A percentile compares a stretch with the other conserved stretches of the same genome.
Conservation (phyloP, 2,329 filamentous ascomycete genomes). For the Teratosphaeria zuluensis region DNA sequence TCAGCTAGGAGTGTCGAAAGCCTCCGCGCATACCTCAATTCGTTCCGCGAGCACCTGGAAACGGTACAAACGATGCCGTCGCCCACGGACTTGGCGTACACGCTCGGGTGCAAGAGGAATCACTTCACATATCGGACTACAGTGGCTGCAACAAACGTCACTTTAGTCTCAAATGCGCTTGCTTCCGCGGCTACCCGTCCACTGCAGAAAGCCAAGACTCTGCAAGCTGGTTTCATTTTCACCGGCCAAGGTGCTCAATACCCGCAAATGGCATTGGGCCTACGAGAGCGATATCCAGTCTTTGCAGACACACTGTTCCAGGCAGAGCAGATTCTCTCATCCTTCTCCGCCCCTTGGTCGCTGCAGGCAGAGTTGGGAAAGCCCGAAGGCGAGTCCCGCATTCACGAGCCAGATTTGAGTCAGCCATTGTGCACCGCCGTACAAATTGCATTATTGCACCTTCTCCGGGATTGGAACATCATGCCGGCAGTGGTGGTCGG, state of each 20-base stretch:
- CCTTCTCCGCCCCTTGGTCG: neutral
- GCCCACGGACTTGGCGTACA: neutral
- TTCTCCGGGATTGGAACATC: constrained; percentile 22
- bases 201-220: neutral
- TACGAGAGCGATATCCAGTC: neutral
- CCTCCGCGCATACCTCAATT: no score
- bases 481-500: constrained; percentile 17
- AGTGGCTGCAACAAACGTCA: no score
- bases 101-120: neutral
- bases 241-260: constrained; percentile 3
- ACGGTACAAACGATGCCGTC: neutral
- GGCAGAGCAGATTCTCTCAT: neutral
- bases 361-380: constrained; percentile 8
- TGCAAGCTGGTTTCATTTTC: neutral
- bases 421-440: constrained; percentile 48
- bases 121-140: no score
- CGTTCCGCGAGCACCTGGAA: no score
- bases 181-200: neutral
- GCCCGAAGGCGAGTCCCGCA: constrained; percentile 1
- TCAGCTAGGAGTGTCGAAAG: no score
- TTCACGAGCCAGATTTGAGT: constrained; percentile 27
- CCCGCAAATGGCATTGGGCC: neutral
- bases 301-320: neutral
- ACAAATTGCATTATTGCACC: constrained; percentile 41
- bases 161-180: no score